These are phyloP conservation scores for Venturia asperata DNA, from an alignment of 2,329 filamentous ascomycete genomes.

Conservation along the genomic window DNA sequence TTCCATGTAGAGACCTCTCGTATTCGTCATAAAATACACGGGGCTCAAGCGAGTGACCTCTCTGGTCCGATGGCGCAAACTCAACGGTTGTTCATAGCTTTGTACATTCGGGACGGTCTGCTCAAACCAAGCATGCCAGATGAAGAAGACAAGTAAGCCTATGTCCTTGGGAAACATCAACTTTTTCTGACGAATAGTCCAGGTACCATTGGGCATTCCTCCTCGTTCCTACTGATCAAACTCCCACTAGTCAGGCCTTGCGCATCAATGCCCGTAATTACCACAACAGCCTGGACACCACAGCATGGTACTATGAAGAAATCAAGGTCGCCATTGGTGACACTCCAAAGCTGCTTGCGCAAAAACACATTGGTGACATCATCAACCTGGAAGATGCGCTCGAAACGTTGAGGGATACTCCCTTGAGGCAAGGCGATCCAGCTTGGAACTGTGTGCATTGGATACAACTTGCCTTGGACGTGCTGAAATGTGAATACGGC, in stretches of 20 bases:
- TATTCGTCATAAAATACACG: background rate
- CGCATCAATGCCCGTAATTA: slow-evolving; percentile 9
- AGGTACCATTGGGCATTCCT: slow-evolving; percentile 11
- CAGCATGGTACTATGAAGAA: slow-evolving; percentile 11
- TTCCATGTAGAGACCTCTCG: background rate
- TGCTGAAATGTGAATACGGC: background rate
- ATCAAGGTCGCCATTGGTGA: background rate
- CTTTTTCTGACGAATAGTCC: background rate
- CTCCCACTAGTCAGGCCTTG: background rate
- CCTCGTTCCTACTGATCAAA: background rate
- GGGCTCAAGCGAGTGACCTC: background rate
- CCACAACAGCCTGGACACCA: slow-evolving; percentile 9
- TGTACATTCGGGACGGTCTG: slow-evolving; percentile 8
- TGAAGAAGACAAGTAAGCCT: slow-evolving; percentile 1
- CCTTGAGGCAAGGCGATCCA: background rate
- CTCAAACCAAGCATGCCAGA: slow-evolving; percentile 7
- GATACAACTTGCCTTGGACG: background rate
- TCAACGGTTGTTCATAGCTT: slow-evolving; percentile 7
- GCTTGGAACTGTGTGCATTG: slow-evolving; percentile 5
- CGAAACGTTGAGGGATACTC: background rate
- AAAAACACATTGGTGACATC: background rate
- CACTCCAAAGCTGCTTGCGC: slow-evolving; percentile 1
- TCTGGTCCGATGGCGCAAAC: slow-evolving; percentile 2
- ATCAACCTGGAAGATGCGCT: background rate
- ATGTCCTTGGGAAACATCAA: too few relatives aligned